These are phyloP conservation scores for Colletotrichum liriopes DNA, from an alignment of 2,329 filamentous ascomycete genomes.

Conservation along the genomic window DNA sequence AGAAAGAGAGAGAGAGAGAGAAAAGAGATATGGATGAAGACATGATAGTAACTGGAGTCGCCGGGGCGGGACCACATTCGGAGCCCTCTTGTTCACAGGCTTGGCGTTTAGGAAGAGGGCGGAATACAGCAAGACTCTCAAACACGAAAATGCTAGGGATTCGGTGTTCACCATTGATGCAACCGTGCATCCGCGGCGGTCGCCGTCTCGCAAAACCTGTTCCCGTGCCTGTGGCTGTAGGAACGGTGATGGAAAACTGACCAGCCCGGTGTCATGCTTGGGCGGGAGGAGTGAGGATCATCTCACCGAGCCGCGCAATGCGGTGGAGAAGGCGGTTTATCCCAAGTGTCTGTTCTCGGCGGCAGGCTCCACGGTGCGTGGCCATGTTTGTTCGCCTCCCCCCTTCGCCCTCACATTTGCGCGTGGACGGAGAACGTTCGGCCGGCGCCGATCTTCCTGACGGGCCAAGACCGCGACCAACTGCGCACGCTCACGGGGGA, in stretches of 20 bases:
- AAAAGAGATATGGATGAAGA: conserved; percentile 15
- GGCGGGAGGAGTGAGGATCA: background rate
- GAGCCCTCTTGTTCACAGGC: conserved; percentile 24
- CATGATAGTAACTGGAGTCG: conserved; percentile 20
- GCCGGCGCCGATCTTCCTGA: background rate
- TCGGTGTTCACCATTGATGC: background rate
- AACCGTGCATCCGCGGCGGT: background rate
- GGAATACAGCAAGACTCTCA: conserved; percentile 12
- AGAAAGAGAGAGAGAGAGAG: background rate
- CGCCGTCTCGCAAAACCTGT: background rate
- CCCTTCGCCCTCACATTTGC: background rate
- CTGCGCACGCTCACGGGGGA: background rate
- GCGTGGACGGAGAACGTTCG: background rate
- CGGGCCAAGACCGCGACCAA: background rate
- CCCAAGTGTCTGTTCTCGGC: background rate
- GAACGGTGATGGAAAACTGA: background rate
- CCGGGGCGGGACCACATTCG: conserved; percentile 23
- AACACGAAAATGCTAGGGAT: background rate
- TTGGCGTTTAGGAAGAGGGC: conserved; percentile 20
- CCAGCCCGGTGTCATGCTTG: background rate
- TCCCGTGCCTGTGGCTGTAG: background rate
- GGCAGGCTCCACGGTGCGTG: background rate
- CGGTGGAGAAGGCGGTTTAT: background rate
- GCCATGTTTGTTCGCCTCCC: background rate
- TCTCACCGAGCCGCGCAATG: conserved; percentile 12